Evolutionary conservation across 495 filamentous ascomycete genomes (phyloP).

Genomic region (Penicillium coprophilum): DNA sequence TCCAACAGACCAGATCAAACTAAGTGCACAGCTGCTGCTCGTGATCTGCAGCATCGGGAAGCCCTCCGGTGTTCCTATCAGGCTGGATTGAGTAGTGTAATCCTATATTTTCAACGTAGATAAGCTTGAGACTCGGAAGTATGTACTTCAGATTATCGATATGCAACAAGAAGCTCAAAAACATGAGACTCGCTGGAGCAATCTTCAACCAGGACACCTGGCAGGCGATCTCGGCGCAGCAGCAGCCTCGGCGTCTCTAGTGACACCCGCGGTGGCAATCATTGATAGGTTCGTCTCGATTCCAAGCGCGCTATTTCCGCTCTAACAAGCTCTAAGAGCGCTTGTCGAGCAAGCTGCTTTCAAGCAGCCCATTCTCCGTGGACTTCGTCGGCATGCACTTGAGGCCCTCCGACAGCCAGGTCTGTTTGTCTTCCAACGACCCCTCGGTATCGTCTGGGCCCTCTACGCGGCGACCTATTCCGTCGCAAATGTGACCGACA

Average conservation of each 20-base stretch:
- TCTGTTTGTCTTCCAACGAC: constrained; percentile 26
- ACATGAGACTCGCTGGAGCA: constrained; percentile 15
- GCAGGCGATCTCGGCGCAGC: constrained; percentile 33
- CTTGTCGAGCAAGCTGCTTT: constrained; percentile 33
- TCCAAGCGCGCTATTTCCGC: background rate
- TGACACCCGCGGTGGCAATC: constrained; percentile 34
- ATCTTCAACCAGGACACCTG: constrained; percentile 14
- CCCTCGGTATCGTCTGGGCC: constrained; percentile 32
- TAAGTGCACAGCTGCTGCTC: background rate
- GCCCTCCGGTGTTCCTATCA: background rate
- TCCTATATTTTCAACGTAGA: constrained; percentile 2
- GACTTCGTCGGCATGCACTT: constrained; percentile 28
- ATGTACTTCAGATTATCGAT: background rate
- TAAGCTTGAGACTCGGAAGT: constrained; percentile 1
- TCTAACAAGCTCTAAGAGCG: constrained; percentile 21
- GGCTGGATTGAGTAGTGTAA: background rate
- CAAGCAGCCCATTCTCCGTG: constrained; percentile 26
- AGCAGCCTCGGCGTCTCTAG: constrained; percentile 30
- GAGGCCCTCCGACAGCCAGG: constrained; percentile 21
- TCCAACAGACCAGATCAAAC: background rate
- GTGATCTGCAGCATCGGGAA: constrained; percentile 5
- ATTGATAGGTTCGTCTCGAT: constrained; percentile 31
- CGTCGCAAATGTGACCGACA: constrained; percentile 37
- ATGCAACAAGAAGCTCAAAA: constrained; percentile 18
- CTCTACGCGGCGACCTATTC: constrained; percentile 37